Evolutionary conservation across 148 eudicot species (phyloP).

Genomic region (Arbutus unedo): DNA sequence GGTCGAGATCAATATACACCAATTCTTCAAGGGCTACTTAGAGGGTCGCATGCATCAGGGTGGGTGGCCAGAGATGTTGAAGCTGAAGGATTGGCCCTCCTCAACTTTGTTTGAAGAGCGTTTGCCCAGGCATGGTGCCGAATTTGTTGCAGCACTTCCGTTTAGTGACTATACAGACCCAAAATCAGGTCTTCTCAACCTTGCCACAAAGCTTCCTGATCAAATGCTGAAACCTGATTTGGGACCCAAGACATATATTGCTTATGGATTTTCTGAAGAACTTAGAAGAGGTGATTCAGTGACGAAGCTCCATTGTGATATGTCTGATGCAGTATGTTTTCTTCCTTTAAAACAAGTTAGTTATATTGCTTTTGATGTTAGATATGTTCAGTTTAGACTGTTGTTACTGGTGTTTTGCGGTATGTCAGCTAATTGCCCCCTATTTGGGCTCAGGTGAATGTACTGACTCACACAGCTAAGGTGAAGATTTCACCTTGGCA

Average conservation of each 20-base stretch:
- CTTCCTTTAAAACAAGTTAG: background rate
- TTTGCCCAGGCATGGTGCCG: slow-evolving; percentile 87
- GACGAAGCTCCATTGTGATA: slow-evolving; percentile 81
- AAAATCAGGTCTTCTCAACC: slow-evolving; percentile 59
- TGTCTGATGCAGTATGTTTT: slow-evolving; percentile 79
- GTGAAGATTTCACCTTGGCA: slow-evolving; percentile 24
- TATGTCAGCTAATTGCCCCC: background rate
- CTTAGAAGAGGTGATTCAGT: slow-evolving; percentile 91
- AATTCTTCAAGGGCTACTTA: slow-evolving; percentile 77
- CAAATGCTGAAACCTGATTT: slow-evolving; percentile 71
- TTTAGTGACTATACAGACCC: slow-evolving; percentile 85
- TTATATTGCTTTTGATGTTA: slow-evolving; percentile 3
- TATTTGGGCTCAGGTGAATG: slow-evolving; percentile 42
- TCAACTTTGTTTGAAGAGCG: slow-evolving; percentile 64
- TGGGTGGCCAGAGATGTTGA: slow-evolving; percentile 88
- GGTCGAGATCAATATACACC: slow-evolving; percentile 75
- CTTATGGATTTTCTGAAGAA: slow-evolving; percentile 71
- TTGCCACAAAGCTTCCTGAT: slow-evolving; percentile 70
- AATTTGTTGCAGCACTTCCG: slow-evolving; percentile 75
- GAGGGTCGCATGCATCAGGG: slow-evolving; percentile 60
- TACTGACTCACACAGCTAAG: slow-evolving; percentile 51
- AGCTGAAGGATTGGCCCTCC: slow-evolving; percentile 93
- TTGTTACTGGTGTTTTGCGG: background rate
- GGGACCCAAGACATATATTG: slow-evolving; percentile 92
- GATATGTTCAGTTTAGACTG: background rate